These are phyloP conservation scores for Xylaria palmicola DNA, from an alignment of 495 filamentous ascomycete genomes.

Conservation along the genomic window DNA sequence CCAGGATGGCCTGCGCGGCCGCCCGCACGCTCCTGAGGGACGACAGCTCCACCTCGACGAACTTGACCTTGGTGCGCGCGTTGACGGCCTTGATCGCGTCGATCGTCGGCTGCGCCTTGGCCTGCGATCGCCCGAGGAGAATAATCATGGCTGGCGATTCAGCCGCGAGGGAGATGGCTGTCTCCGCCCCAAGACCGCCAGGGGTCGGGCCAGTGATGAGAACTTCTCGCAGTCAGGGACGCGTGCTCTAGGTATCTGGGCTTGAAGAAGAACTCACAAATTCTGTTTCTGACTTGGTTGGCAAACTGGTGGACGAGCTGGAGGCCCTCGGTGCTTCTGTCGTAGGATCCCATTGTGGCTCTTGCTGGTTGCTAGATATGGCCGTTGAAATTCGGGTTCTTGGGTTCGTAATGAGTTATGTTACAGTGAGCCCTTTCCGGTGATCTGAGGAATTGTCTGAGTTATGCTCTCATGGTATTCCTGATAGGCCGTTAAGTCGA, in stretches of 20 bases:
- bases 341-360: conserved; percentile 21
- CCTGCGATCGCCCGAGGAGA: conserved; percentile 40
- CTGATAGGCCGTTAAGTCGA: neutral
- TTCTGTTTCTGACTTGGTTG: conserved; percentile 38
- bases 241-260: too few relatives aligned
- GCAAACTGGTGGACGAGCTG: conserved; percentile 38
- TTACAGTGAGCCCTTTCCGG: neutral
- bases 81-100: conserved; percentile 40
- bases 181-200: conserved; percentile 46
- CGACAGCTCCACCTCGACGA: conserved; percentile 48
- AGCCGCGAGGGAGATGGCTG: conserved; percentile 43
- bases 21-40: conserved; percentile 49
- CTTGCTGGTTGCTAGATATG: neutral
- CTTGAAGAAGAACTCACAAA: conserved; percentile 25
- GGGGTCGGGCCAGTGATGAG: conserved; percentile 53
- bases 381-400: neutral
- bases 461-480: neutral
- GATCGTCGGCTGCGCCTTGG: conserved; percentile 41
- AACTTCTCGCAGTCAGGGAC: conserved; percentile 15
- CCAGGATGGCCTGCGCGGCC: conserved; percentile 48
- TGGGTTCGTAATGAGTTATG: neutral
- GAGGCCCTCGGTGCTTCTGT: conserved; percentile 31
- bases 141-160: conserved; percentile 44
- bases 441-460: neutral
- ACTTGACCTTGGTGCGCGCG: conserved; percentile 36